Conservation (phyloP, 2,329 filamentous ascomycete species). For the Calonectria crousiana region DNA sequence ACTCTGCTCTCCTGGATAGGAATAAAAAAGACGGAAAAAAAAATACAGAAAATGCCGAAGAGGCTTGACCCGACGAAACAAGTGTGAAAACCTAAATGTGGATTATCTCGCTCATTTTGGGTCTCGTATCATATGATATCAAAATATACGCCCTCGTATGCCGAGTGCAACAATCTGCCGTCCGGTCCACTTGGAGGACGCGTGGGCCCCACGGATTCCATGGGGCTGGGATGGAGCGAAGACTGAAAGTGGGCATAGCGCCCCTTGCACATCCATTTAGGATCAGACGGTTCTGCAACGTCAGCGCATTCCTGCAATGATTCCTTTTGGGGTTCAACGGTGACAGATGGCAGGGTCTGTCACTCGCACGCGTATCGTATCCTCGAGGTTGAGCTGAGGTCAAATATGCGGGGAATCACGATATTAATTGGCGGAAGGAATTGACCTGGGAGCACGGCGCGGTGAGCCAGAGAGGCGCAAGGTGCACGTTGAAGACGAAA, state of each 20-base stretch:
- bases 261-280: not conserved
- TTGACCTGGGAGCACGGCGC: not conserved
- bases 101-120: not conserved
- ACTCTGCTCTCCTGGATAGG: not conserved
- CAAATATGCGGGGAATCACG: slow-evolving; percentile 1
- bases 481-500: not conserved
- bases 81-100: not conserved
- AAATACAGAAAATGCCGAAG: not conserved
- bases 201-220: too few species aligned
- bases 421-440: not conserved
- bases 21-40: not conserved
- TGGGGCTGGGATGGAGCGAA: not conserved
- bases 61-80: not conserved
- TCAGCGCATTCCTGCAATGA: not conserved
- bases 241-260: not conserved
- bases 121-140: not conserved
- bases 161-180: not conserved
- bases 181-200: not conserved
- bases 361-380: not conserved
- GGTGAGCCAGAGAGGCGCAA: not conserved
- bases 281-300: not conserved
- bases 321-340: not conserved
- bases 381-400: not conserved
- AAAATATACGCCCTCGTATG: not conserved
- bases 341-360: not conserved